Evolutionary conservation across 2,329 filamentous ascomycete species (phyloP), one percentile per base, ranked within the genome.

Genomic region (Zymoseptoria ardabiliae): DNA sequence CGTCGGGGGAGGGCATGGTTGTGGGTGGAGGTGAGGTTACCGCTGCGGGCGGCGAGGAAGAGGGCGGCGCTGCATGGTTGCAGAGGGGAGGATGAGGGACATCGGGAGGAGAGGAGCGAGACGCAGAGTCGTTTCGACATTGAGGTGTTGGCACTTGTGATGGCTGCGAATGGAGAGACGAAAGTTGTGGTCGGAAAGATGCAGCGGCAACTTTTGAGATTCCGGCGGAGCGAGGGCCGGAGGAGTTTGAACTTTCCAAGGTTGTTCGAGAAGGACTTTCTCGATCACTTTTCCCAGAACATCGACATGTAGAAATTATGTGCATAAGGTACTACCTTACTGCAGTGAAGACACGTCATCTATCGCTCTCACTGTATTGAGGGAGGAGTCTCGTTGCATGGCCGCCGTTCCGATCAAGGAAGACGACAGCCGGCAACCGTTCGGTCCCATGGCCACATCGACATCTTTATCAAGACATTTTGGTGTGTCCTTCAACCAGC

Each of bases 121-220:
- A 62, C 57, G 58, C 62, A 63, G 54, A 63, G 50, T 41, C 64
- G 64, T 60, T 62, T 65, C 58, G 63, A 66, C 64, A 66, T 66
- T 59, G 61, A 28, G 8, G 30, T 17, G 35, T n/a, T 13, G 35
- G 35, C 23, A 28, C 25, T 28, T 5, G 35, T 45, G 35, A 45
- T 45, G 35, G 35, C 17, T 41, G 35, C 35, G 35, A 45, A 17
- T 45, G 35, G 4, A 45, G 35, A 41, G 17, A 11, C 1, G 13
- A 6, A n/a, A 45, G 35, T 45, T 17, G 11, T 45, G 35, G 35
- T 45, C 6, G 11, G 35, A 17, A 28, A 28, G 35, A 45, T 45
- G 35, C 35, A 13, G 35, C 35, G 35, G 35, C 35, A 45, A 45
- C 35, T 45, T 45, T 45, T 45, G 35, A 45, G 35, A 45, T 45